Evolutionary conservation across 148 eudicot species (phyloP), one percentile per base, ranked within the genome.

Genomic region (Amaranthus cruentus): DNA sequence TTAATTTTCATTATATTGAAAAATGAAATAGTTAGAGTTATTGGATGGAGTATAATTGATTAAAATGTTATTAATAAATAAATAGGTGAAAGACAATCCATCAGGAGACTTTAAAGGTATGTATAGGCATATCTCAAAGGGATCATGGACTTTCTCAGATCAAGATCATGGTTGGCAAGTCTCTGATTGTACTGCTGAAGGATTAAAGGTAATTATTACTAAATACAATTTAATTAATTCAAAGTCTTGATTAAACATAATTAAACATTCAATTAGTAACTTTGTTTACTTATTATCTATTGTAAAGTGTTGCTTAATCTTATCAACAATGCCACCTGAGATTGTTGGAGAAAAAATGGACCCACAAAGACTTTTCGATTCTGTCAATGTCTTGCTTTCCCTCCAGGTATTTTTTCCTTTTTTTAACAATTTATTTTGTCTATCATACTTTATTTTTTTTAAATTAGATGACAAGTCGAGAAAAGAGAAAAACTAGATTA

Each of bases 81-180:
- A 55, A 28, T 57, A 87, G 90, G 83, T 87, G 9, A 83, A 76
- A 62, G 83, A 83, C 60, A 81, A 87, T 51, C 90, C 88, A 13
- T 79, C 81, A 2, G 87, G 85, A 7, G 82, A 87, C 61, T 87
- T 84, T 52, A 77, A 79, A 56, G 59, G 77, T 50, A 84, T 83
- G 90, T 73, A 83, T 21, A 81, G 90, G 5, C 86, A 83, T 65
- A 77, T 78, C 62, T 76, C 86, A 12, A 87, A 87, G 57, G 90
- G 90, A 61, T 77, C 84, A 0, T 87, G 90, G 90, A 77, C 88
- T 7, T 84, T 87, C 60, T 85, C 84, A 1, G 84, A 83, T 68
- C 83, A 79, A 76, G 90, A 87, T 79, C 86, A 87, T 55, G 88
- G 87, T 59, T 87, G 90, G 90, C 85, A 79, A 78, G 88, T 85